Evolutionary conservation across 345 rosid species (phyloP).

Genomic region (Lepidium aucheri): DNA sequence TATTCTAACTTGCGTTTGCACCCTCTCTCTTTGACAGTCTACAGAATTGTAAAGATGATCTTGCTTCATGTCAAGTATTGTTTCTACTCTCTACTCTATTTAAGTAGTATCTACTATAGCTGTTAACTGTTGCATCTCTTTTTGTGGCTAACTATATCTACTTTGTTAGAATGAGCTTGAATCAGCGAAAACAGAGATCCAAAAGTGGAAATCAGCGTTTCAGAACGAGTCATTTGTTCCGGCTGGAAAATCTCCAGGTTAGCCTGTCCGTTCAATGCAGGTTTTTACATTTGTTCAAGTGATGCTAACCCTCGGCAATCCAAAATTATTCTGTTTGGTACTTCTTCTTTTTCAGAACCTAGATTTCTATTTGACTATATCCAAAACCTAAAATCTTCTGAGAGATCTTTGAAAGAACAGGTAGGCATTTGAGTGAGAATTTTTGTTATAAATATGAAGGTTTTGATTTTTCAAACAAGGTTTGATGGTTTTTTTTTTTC

Average conservation of each 20-base stretch:
- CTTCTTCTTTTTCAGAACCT: conserved; percentile 55
- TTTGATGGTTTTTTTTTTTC: conserved; percentile 26
- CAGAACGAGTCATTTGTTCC: conserved; percentile 62
- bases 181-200: conserved; percentile 67
- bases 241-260: conserved; percentile 69
- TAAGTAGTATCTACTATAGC: neutral
- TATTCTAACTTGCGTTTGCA: neutral
- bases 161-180: conserved; percentile 57
- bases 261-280: conserved; percentile 21
- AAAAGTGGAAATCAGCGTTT: conserved; percentile 82
- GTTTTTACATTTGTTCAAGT: neutral
- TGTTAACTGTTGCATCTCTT: neutral
- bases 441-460: neutral
- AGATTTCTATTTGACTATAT: conserved; percentile 58
- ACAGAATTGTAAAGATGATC: conserved; percentile 61
- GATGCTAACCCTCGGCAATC: neutral
- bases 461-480: neutral
- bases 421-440: conserved; percentile 29
- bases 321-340: neutral
- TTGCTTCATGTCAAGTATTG: conserved; percentile 67
- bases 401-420: conserved; percentile 83
- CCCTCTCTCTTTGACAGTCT: conserved; percentile 46
- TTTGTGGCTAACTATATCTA: neutral
- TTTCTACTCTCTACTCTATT: conserved; percentile 12
- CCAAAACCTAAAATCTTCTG: conserved; percentile 74